A percentile compares a stretch with the other conserved stretches of the same genome.
Conservation (phyloP, 371 early-diverging fungal species). For the Blyttiomyces sp. region DNA sequence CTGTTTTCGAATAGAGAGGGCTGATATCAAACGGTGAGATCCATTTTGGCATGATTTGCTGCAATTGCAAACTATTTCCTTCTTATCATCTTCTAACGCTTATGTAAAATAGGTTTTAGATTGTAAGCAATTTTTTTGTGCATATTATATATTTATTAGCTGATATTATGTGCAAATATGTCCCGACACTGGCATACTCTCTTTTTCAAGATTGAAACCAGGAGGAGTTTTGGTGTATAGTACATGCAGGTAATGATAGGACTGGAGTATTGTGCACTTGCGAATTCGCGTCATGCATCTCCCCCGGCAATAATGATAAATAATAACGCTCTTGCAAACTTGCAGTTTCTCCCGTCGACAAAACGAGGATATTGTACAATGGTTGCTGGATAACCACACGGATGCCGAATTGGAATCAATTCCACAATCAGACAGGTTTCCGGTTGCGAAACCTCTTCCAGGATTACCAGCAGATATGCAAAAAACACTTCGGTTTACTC, state of each 20-base stretch:
- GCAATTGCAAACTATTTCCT: too few species aligned
- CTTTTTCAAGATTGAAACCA: slow-evolving; percentile 38
- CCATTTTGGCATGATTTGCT: slow-evolving; percentile 58
- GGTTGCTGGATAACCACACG: slow-evolving; percentile 57
- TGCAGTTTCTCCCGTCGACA: slow-evolving; percentile 62
- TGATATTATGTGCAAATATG: too few species aligned
- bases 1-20: slow-evolving; percentile 43
- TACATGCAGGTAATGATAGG: slow-evolving; percentile 60
- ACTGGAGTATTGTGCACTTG: neutral
- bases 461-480: neutral
- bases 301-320: too few species aligned
- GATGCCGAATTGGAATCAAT: slow-evolving; percentile 55
- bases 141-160: too few species aligned
- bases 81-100: too few species aligned
- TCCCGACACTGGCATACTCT: neutral
- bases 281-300: too few species aligned
- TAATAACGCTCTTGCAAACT: neutral
- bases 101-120: slow-evolving; percentile 16
- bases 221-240: slow-evolving; percentile 84
- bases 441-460: slow-evolving; percentile 21
- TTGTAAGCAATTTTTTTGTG: slow-evolving; percentile 1
- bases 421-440: slow-evolving; percentile 30
- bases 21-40: slow-evolving; percentile 75
- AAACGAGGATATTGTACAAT: slow-evolving; percentile 77
- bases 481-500: slow-evolving; percentile 49